phyloP scores from a whole-genome alignment of 2,329 filamentous ascomycete species.

The Trichoderma atroviride region DNA sequence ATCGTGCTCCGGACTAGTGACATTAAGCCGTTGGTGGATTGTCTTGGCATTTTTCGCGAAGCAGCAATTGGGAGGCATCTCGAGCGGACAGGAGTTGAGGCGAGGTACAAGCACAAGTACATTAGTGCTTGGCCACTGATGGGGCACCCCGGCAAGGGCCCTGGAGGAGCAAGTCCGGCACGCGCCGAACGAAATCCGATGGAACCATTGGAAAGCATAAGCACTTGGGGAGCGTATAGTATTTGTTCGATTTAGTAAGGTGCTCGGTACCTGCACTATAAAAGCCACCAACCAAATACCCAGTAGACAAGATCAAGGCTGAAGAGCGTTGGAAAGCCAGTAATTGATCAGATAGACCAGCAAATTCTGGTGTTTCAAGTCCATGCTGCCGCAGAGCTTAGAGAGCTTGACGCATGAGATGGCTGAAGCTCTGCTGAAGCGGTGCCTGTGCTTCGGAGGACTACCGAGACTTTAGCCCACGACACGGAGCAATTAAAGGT shows the following conservation, averaged over 20 bases:
- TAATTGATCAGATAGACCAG: not conserved
- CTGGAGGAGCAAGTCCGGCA: not conserved
- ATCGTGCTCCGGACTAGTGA: conserved; percentile 16
- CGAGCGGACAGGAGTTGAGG: not conserved
- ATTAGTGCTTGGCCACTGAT: too few species aligned
- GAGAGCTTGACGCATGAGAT: too few species aligned
- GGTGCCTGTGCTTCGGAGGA: too few species aligned
- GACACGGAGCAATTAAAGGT: not conserved
- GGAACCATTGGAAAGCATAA: not conserved
- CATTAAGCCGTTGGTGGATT: conserved; percentile 15
- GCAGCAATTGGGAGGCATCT: not conserved
- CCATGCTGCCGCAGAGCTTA: too few species aligned
- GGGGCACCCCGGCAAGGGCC: not conserved
- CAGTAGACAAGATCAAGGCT: not conserved
- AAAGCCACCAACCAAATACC: not conserved
- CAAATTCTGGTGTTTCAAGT: not conserved
- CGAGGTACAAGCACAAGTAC: not conserved
- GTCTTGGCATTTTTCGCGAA: conserved; percentile 16
- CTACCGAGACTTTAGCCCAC: too few species aligned
- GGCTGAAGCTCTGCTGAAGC: too few species aligned
- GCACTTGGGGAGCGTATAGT: not conserved
- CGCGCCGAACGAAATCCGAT: not conserved
- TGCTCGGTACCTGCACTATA: not conserved
- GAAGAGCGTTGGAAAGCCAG: not conserved
- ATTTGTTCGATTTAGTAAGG: not conserved